Conservation (phyloP, 2,329 filamentous ascomycete genomes). For the Cladophialophora psammophila region DNA sequence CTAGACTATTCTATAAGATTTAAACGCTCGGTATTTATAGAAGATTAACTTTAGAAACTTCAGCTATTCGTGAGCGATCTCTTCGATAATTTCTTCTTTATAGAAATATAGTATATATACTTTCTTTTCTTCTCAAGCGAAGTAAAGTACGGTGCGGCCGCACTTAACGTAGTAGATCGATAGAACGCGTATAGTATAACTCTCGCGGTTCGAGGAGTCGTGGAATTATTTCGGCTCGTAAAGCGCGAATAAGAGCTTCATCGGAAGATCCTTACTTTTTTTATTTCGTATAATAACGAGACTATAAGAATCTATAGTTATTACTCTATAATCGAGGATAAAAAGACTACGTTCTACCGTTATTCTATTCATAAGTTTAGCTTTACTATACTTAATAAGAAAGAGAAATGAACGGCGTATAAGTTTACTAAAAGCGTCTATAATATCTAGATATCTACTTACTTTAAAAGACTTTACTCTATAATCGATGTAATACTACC, state of each 20-base stretch:
- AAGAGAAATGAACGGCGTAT: constrained; percentile 50
- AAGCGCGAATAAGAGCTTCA: constrained; percentile 46
- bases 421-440: constrained; percentile 50
- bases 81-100: constrained; percentile 52
- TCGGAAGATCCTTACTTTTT: constrained; percentile 54
- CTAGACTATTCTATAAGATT: neutral
- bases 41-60: neutral
- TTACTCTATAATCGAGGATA: constrained; percentile 49
- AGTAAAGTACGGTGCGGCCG: constrained; percentile 54
- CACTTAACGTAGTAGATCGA: constrained; percentile 44
- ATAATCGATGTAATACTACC: too few species aligned
- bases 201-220: constrained; percentile 47
- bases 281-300: constrained; percentile 49
- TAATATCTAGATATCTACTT: neutral
- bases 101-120: constrained; percentile 57
- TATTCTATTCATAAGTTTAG: constrained; percentile 48
- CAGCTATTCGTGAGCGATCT: constrained; percentile 44
- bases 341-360: constrained; percentile 49
- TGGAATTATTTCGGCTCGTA: constrained; percentile 41
- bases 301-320: constrained; percentile 52
- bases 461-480: too few species aligned
- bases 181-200: constrained; percentile 44
- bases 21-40: neutral
- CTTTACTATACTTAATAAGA: constrained; percentile 46
- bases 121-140: constrained; percentile 61